These are phyloP conservation scores for Volvariella volvacea DNA, from an alignment of 1,284 basidiomycete genomes.

Conservation along the genomic window DNA sequence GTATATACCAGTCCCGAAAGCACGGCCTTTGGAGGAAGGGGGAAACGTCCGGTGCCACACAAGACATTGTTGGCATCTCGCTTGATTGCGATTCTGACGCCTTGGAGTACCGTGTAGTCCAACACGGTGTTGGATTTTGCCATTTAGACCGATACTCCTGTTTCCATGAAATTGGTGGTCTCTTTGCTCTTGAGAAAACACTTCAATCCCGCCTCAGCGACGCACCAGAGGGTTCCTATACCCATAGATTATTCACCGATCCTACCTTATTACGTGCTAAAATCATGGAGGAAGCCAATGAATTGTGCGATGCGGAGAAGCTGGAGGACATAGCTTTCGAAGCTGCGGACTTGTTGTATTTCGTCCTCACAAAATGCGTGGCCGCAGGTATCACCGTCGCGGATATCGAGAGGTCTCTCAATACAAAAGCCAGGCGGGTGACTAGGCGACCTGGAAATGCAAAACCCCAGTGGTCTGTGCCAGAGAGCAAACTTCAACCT, in stretches of 20 bases:
- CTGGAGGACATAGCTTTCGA: conserved; percentile 92
- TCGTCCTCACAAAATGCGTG: conserved; percentile 85
- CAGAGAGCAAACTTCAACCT: conserved; percentile 19
- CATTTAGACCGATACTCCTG: conserved; percentile 85
- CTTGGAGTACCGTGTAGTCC: conserved; percentile 87
- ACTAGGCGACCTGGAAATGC: conserved; percentile 89
- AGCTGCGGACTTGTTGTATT: conserved; percentile 94
- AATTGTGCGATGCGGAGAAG: conserved; percentile 82
- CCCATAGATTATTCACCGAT: conserved; percentile 83
- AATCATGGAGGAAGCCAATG: conserved; percentile 98
- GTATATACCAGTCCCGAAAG: conserved; percentile 95
- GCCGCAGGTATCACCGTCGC: conserved; percentile 78
- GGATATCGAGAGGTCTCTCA: conserved; percentile 84
- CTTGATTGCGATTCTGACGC: conserved; percentile 94
- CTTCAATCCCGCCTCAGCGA: conserved; percentile 66
- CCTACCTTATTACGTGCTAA: conserved; percentile 81
- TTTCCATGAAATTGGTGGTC: conserved; percentile 74
- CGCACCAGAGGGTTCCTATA: conserved; percentile 92
- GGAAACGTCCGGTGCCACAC: conserved; percentile 91
- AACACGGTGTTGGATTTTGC: conserved; percentile 92
- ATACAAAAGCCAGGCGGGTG: conserved; percentile 84
- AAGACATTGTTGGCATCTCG: conserved; percentile 79
- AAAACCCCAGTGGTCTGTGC: conserved; percentile 74
- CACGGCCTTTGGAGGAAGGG: conserved; percentile 98
- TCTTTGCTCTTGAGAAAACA: conserved; percentile 80